A percentile compares a stretch with the other conserved stretches of the same genome.
These are phyloP conservation scores for Penicillium antarcticum DNA, from an alignment of 495 filamentous ascomycete genomes.

Conservation along the genomic window DNA sequence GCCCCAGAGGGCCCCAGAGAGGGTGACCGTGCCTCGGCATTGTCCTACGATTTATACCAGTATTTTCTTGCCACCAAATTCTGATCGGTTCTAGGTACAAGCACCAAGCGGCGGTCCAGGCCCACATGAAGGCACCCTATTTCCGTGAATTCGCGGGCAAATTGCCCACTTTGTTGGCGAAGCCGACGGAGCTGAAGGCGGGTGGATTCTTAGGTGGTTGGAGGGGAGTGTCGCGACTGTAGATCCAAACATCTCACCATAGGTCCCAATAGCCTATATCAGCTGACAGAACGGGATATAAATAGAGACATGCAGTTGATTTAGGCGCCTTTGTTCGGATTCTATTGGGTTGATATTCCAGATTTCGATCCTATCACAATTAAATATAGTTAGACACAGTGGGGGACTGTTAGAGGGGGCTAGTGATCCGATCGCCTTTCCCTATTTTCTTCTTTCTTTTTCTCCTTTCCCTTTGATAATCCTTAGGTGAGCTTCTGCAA, in stretches of 20 bases:
- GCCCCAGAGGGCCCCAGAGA: background rate
- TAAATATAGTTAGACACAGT: background rate
- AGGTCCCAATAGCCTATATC: background rate
- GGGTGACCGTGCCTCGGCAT: conserved; percentile 15
- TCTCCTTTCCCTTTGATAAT: background rate
- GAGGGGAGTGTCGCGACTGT: conserved; percentile 25
- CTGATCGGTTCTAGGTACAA: conserved; percentile 25
- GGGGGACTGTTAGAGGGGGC: background rate
- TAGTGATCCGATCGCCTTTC: conserved; percentile 4
- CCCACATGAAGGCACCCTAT: conserved; percentile 25
- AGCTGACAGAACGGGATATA: conserved; percentile 5
- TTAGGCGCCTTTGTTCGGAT: too few species aligned
- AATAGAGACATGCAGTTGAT: conserved; percentile 3
- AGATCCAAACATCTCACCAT: background rate
- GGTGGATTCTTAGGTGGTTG: conserved; percentile 19
- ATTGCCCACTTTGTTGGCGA: conserved; percentile 18
- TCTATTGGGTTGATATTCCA: background rate
- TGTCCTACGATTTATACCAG: background rate
- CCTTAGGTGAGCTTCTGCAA: conserved; percentile 15
- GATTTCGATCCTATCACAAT: background rate
- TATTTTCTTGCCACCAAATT: background rate
- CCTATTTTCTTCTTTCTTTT: background rate
- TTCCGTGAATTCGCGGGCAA: conserved; percentile 25
- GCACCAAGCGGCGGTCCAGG: conserved; percentile 24
- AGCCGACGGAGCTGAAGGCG: conserved; percentile 25